phyloP scores from a whole-genome alignment of 2,329 filamentous ascomycete genomes.

The Monilinia laxa region DNA sequence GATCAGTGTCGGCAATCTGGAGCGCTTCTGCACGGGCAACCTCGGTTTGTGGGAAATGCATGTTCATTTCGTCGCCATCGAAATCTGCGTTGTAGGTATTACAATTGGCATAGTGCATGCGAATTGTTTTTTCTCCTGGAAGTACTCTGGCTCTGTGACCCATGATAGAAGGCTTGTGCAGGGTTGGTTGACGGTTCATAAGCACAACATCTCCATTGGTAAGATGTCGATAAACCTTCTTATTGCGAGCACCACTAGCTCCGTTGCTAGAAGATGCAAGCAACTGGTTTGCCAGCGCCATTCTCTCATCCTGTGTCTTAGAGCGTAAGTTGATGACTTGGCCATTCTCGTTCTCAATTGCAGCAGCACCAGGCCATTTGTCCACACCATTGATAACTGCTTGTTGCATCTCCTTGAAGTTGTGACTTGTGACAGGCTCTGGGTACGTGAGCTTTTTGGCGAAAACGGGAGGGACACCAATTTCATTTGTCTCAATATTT shows the following conservation, averaged over 20 bases:
- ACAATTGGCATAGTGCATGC: constrained; percentile 99
- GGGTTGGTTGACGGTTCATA: constrained; percentile 97
- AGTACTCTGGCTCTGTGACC: constrained; percentile 90
- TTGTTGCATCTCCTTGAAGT: constrained; percentile 92
- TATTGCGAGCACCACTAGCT: constrained; percentile 75
- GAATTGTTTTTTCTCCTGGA: constrained; percentile 92
- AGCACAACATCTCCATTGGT: constrained; percentile 96
- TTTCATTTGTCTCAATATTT: constrained; percentile 98
- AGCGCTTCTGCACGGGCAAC: constrained; percentile 89
- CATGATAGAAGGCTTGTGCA: constrained; percentile 99
- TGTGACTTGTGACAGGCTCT: constrained; percentile 95
- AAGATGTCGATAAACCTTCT: constrained; percentile 94
- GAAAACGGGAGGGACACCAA: constrained; percentile 97
- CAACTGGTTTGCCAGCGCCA: constrained; percentile 88
- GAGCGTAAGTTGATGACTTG: constrained; percentile 84
- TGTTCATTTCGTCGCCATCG: constrained; percentile 99
- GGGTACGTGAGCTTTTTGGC: constrained; percentile 94
- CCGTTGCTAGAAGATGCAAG: constrained; percentile 78
- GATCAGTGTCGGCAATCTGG: constrained; percentile 92
- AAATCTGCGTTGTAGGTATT: constrained; percentile 99
- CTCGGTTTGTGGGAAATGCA: constrained; percentile 99
- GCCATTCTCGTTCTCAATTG: constrained; percentile 94
- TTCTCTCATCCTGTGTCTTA: constrained; percentile 84
- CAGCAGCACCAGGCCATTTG: constrained; percentile 90
- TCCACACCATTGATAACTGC: constrained; percentile 93